Evolutionary conservation across 306 rosid species (phyloP).

Genomic region (Lagenaria siceraria): DNA sequence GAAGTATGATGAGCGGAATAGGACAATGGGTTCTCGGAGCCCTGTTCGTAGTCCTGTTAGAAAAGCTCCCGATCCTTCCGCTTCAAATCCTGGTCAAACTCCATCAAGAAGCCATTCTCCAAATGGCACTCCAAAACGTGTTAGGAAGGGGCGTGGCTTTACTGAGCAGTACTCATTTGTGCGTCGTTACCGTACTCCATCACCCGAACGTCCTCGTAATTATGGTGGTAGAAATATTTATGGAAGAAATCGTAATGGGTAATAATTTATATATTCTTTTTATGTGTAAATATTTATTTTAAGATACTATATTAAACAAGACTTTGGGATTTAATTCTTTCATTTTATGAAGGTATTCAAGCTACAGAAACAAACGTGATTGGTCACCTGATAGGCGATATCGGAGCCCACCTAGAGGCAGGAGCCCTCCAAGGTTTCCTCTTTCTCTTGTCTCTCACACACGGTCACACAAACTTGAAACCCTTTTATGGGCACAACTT

Average conservation of each 20-base stretch:
- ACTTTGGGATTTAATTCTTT: constrained; percentile 13
- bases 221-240: constrained; percentile 42
- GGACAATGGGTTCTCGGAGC: constrained; percentile 22
- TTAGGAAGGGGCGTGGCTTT: constrained; percentile 96
- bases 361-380: constrained; percentile 47
- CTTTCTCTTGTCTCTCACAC: constrained; percentile 7
- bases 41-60: constrained; percentile 30
- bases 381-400: constrained; percentile 49
- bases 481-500: neutral
- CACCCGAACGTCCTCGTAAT: constrained; percentile 50
- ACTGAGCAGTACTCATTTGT: constrained; percentile 82
- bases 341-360: constrained; percentile 47
- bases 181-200: constrained; percentile 88
- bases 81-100: constrained; percentile 29
- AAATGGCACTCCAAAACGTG: constrained; percentile 64
- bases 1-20: constrained; percentile 29
- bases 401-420: constrained; percentile 58
- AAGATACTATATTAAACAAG: neutral
- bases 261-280: constrained; percentile 9
- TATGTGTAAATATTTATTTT: constrained; percentile 35
- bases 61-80: constrained; percentile 33
- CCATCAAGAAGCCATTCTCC: constrained; percentile 73
- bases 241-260: constrained; percentile 67
- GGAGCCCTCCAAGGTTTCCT: constrained; percentile 66
- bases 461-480: neutral